A percentile compares a stretch with the other conserved stretches of the same genome.
These are phyloP conservation scores for Eremothecium cymbalariae DNA, from an alignment of 1,139 yeast species.

Conservation along the genomic window DNA sequence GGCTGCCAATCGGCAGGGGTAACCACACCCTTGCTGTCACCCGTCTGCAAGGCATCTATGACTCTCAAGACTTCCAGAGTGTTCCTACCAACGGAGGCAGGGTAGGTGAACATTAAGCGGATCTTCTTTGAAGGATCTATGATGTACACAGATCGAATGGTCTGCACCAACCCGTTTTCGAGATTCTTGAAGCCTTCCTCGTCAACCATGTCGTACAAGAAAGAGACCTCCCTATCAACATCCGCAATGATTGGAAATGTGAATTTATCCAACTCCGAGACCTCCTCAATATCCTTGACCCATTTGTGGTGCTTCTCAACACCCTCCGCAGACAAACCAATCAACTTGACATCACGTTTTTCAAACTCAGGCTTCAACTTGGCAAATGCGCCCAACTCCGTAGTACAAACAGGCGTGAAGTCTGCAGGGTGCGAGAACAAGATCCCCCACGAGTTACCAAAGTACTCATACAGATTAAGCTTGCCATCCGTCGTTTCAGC, in stretches of 20 bases:
- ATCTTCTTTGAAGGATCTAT: constrained; percentile 83
- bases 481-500: constrained; percentile 73
- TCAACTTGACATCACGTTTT: constrained; percentile 70
- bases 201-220: constrained; percentile 82
- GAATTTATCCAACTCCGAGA: constrained; percentile 56
- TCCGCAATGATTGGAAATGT: constrained; percentile 86
- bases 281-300: constrained; percentile 82
- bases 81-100: constrained; percentile 89
- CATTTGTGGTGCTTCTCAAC: constrained; percentile 70
- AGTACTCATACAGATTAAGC: constrained; percentile 71
- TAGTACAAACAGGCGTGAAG: constrained; percentile 91
- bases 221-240: constrained; percentile 69
- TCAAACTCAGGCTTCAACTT: constrained; percentile 74
- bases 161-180: constrained; percentile 58
- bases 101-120: constrained; percentile 75
- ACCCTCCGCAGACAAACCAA: constrained; percentile 77
- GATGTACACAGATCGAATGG: constrained; percentile 81
- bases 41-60: constrained; percentile 73
- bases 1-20: constrained; percentile 61
- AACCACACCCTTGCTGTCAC: constrained; percentile 71
- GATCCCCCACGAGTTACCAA: constrained; percentile 77
- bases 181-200: constrained; percentile 78
- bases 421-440: constrained; percentile 91
- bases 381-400: constrained; percentile 90
- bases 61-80: constrained; percentile 81